A percentile compares a stretch with the other conserved stretches of the same genome.
Conservation (phyloP, 2,329 filamentous ascomycete genomes). For the Zopfia rhizophila region DNA sequence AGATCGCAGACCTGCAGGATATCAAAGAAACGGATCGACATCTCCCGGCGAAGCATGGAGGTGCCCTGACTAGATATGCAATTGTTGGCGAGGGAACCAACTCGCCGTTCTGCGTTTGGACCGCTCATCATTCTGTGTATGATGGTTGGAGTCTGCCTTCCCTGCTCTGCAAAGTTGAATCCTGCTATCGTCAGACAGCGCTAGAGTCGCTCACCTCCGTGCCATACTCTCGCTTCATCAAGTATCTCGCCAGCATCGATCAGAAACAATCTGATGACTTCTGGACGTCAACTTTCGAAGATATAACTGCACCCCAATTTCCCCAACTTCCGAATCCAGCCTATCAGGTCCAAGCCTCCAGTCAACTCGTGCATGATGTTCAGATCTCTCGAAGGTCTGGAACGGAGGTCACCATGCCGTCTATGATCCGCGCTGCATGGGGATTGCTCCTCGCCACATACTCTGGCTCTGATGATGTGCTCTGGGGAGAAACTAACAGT, state of each 20-base stretch:
- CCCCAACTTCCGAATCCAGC: slow-evolving; percentile 44
- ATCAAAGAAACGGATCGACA: slow-evolving; percentile 39
- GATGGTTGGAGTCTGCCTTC: slow-evolving; percentile 47
- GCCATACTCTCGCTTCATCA: slow-evolving; percentile 46
- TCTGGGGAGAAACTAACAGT: slow-evolving; percentile 57
- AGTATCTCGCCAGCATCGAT: slow-evolving; percentile 39
- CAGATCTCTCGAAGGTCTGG: slow-evolving; percentile 29
- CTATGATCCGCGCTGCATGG: slow-evolving; percentile 58
- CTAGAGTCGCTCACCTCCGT: slow-evolving; percentile 24
- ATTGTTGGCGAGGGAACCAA: slow-evolving; percentile 32
- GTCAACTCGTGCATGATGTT: slow-evolving; percentile 33
- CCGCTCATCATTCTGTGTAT: slow-evolving; percentile 50
- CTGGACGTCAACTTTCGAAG: slow-evolving; percentile 40
- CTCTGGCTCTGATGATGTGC: slow-evolving; percentile 58
- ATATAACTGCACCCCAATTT: slow-evolving; percentile 40
- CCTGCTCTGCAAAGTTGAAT: slow-evolving; percentile 38
- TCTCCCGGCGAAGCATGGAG: slow-evolving; percentile 40
- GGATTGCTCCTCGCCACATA: slow-evolving; percentile 58
- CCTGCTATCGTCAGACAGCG: slow-evolving; percentile 27
- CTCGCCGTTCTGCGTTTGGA: slow-evolving; percentile 44
- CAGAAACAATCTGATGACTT: slow-evolving; percentile 38
- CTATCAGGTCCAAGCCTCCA: slow-evolving; percentile 42
- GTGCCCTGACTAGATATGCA: slow-evolving; percentile 34
- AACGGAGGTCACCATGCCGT: slow-evolving; percentile 47
- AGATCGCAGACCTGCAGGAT: slow-evolving; percentile 29